Conservation (phyloP, 345 rosid species). For the Pistacia integerrima region DNA sequence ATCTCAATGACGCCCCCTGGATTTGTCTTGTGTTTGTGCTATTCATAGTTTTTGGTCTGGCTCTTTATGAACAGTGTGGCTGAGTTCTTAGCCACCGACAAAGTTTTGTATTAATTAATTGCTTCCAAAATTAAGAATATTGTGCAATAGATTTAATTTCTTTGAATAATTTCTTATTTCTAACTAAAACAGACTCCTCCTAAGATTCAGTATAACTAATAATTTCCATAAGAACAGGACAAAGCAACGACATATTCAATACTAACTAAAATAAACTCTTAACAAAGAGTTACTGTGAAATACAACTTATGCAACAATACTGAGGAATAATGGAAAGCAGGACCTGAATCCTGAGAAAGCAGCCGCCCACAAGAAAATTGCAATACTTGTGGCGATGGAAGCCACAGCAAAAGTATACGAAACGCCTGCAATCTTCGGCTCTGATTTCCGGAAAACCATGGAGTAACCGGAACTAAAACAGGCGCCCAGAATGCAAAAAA, state of each 20-base stretch:
- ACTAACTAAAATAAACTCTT: no score
- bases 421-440: not conserved
- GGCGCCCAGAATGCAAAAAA: not conserved
- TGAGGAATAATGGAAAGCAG: not conserved
- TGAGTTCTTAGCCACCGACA: not conserved
- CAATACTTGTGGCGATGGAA: not conserved
- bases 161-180: no score
- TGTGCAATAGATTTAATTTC: no score
- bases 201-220: no score
- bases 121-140: not conserved
- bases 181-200: no score
- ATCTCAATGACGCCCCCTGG: constrained; percentile 2
- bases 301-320: not conserved
- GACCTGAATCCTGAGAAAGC: not conserved
- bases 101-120: not conserved
- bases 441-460: not conserved
- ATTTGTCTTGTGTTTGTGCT: not conserved
- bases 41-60: not conserved
- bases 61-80: not conserved
- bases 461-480: not conserved
- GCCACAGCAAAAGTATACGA: not conserved
- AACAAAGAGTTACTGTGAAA: no score
- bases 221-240: no score
- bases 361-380: not conserved
- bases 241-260: no score